Evolutionary conservation across 1,284 basidiomycete genomes (phyloP), one percentile per base, ranked within the genome.

Genomic region (Ceratobasidium sp.): DNA sequence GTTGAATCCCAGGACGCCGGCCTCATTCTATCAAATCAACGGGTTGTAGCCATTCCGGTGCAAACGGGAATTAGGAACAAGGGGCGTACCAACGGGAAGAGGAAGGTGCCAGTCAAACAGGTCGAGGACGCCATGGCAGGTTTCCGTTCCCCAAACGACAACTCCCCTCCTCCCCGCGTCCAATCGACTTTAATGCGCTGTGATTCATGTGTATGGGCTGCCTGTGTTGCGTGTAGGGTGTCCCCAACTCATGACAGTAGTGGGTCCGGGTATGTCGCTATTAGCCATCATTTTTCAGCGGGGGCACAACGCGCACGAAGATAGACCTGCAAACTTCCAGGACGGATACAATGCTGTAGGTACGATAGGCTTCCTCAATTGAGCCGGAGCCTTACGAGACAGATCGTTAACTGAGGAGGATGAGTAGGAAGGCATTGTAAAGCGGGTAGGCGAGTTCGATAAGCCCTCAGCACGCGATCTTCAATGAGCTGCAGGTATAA

Each of bases 401-500:
- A 84, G 24, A 83, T 80, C 67, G 31, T 47, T 72, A 56, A 29
- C 81, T 80, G 50, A 91, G 85, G 79, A 90, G 89, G 0, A 87
- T 80, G 3, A 87, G 85, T 27, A 89, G 82, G 82, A 88, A 89
- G 8, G 81, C 79, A 78, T 84, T 87, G 81, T 87, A 89, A 1
- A 91, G 82, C 0, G 90, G 89, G 79, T 89, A 91, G 1, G 89
- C 89, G 5, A 90, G 84, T 31, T 89, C 89, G 72, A 91, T 86
- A 33, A 87, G 79, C 31, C 85, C 85, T 80, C 62, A 64, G 24
- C 57, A 73, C 22, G 67, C 56, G 17, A 72, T 60, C 9, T 54
- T 72, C 44, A 72, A 47, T 11, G 67, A 72, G 1, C 67, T 72
- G 14, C 6, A 54, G n/a, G 17, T n/a, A 17, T 15, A 9, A 47